phyloP scores from a whole-genome alignment of 2,329 filamentous ascomycete genomes.

The Cladosporium cucumerinum region DNA sequence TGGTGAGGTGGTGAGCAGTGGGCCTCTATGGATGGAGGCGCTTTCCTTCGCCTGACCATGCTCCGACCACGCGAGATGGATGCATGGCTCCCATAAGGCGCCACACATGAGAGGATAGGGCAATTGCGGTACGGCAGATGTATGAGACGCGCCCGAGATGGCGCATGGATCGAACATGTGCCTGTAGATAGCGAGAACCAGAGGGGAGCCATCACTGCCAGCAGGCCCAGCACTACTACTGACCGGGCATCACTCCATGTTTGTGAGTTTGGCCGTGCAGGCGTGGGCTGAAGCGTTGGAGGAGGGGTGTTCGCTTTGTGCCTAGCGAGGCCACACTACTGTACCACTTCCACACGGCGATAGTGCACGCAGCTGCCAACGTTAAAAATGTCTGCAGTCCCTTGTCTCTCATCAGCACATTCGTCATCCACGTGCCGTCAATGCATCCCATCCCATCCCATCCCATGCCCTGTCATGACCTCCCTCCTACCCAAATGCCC shows the following conservation, averaged over 20 bases:
- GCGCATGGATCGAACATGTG: background rate
- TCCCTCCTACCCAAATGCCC: background rate
- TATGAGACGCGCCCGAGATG: background rate
- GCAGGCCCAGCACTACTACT: too few species aligned
- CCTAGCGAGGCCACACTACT: constrained; percentile 4
- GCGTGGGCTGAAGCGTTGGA: background rate
- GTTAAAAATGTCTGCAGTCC: constrained; percentile 1
- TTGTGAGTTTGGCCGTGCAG: constrained; percentile 1
- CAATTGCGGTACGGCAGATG: background rate
- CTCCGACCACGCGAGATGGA: constrained; percentile 1
- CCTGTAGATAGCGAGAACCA: background rate
- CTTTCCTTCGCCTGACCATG: background rate
- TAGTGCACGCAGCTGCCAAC: background rate
- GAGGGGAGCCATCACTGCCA: background rate
- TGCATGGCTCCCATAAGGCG: background rate
- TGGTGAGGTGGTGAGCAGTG: background rate
- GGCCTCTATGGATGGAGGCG: background rate
- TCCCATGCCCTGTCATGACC: background rate
- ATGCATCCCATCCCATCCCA: background rate
- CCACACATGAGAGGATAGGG: background rate
- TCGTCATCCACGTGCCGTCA: constrained; percentile 7
- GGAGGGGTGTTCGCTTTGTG: background rate
- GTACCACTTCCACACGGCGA: constrained; percentile 1
- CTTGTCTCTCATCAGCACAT: background rate
- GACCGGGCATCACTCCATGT: background rate